Evolutionary conservation across 2,329 filamentous ascomycete species (phyloP).

Genomic region (Colletotrichum lindemuthianum): DNA sequence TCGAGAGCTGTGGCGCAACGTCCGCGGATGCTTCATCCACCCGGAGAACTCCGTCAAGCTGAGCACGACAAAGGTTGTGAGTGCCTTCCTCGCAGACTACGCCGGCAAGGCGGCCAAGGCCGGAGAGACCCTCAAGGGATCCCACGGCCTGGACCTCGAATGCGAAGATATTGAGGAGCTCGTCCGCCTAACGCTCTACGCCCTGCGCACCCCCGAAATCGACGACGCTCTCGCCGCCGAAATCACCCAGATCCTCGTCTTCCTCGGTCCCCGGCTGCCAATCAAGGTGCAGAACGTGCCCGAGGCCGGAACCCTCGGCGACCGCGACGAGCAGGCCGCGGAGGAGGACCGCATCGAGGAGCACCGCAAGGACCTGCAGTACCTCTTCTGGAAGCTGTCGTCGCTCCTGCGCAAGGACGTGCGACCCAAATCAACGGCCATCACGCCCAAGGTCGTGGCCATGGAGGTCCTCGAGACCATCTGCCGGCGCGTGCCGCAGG

Average conservation of each 20-base stretch:
- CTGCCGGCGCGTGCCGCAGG: slow-evolving; percentile 66
- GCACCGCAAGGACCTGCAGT: slow-evolving; percentile 63
- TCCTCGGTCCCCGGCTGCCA: slow-evolving; percentile 72
- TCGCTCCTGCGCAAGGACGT: slow-evolving; percentile 82
- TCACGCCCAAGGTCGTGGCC: slow-evolving; percentile 79
- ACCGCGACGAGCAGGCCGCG: slow-evolving; percentile 53
- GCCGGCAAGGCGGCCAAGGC: slow-evolving; percentile 67
- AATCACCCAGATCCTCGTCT: slow-evolving; percentile 82
- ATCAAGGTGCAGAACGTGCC: slow-evolving; percentile 40
- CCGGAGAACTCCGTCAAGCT: slow-evolving; percentile 80
- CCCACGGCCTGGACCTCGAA: slow-evolving; percentile 75
- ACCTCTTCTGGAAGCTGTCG: slow-evolving; percentile 82
- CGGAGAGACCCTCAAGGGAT: slow-evolving; percentile 72
- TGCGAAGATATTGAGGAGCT: slow-evolving; percentile 71
- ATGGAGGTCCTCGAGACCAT: slow-evolving; percentile 80
- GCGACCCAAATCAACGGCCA: slow-evolving; percentile 68
- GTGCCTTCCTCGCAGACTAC: slow-evolving; percentile 83
- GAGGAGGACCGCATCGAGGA: slow-evolving; percentile 44
- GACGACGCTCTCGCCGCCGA: slow-evolving; percentile 82
- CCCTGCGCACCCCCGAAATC: slow-evolving; percentile 71
- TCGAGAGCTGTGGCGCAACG: slow-evolving; percentile 74
- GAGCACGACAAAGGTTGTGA: slow-evolving; percentile 77
- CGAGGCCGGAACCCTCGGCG: slow-evolving; percentile 54
- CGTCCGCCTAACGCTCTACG: slow-evolving; percentile 59
- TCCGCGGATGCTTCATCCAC: slow-evolving; percentile 77